Conservation (phyloP, 225 moss, liverwort and hornwort genomes). For the Straminergon stramineum region DNA sequence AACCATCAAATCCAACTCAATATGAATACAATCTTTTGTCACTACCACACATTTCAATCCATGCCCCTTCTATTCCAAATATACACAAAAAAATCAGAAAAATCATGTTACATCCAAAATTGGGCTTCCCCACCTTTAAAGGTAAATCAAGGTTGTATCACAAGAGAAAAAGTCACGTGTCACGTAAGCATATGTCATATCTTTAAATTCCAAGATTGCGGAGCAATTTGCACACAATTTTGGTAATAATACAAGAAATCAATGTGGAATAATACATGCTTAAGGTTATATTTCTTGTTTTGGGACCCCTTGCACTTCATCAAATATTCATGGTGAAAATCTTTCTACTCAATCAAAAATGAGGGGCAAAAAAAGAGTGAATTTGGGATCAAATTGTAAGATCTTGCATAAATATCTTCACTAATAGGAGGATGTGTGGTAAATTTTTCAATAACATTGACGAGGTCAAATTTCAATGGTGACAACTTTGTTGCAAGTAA, state of each 20-base stretch:
- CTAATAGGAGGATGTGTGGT: fast-evolving
- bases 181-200: not conserved
- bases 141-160: not conserved
- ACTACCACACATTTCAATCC: not conserved
- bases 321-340: not conserved
- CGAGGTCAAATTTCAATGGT: not conserved
- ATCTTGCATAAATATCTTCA: too few relatives aligned
- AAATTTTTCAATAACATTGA: not conserved
- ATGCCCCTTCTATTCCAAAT: not conserved
- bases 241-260: not conserved
- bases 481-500: not conserved
- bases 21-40: not conserved
- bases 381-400: fast-evolving
- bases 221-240: not conserved
- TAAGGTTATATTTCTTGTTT: not conserved
- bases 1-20: not conserved
- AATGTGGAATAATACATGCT: not conserved
- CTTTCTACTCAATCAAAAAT: not conserved
- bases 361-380: not conserved
- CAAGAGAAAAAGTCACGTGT: not conserved
- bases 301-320: fast-evolving
- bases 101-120: not conserved
- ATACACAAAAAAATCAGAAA: not conserved
- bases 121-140: fast-evolving
- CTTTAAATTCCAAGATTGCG: not conserved